Base-by-base conservation (phyloP, 495 filamentous ascomycete genomes). In the Xylaria scruposa region DNA sequence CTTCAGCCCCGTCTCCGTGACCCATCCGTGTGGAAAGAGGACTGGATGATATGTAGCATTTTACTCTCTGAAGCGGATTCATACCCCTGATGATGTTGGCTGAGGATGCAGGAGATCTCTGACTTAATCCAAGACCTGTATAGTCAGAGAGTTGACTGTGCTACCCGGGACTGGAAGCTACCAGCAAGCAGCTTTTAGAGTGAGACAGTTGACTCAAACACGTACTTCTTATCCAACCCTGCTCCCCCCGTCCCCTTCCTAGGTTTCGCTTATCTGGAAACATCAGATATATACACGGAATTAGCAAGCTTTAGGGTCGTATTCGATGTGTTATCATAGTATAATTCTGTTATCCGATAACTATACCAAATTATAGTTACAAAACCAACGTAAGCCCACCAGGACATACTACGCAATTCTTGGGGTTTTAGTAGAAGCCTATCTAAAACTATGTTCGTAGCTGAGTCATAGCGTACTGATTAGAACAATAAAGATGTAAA, bases 111-210 rank as follows among this genome's bases (percentile, higher is more conserved):
- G 56, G 40, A n/a, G 61, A 47, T 47, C 61, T 10, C 26, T 21
- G 6, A n/a, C 7, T 64, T 49, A 26, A 64, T 64, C 42, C 42
- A 49, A 47, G 21, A n/a, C 29, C 24, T 64, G 38, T 64, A 33
- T 49, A 64, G n/a, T n/a, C n/a, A 40, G 61, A 49, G 21, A 62
- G 58, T 8, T 15, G 42, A n/a, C 61, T 46, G 21, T 42, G 29
- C 24, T 8, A 64, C 29, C 9, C 29, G 21, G 60, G 36, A 40
- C 60, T 29, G 4, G n/a, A 64, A 40, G 40, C 40, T 46, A 64
- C 61, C 15, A 64, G 12, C 8, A 21, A 26, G 47, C 61, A 64
- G 24, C 38, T 24, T 64, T 36, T 7, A 31, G 40, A 15, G 13
- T 17, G 47, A 46, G 12, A 31, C 61, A 33, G 42, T 33, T 33